Evolutionary conservation across 345 rosid species (phyloP).

Genomic region (Kernera saxatilis): DNA sequence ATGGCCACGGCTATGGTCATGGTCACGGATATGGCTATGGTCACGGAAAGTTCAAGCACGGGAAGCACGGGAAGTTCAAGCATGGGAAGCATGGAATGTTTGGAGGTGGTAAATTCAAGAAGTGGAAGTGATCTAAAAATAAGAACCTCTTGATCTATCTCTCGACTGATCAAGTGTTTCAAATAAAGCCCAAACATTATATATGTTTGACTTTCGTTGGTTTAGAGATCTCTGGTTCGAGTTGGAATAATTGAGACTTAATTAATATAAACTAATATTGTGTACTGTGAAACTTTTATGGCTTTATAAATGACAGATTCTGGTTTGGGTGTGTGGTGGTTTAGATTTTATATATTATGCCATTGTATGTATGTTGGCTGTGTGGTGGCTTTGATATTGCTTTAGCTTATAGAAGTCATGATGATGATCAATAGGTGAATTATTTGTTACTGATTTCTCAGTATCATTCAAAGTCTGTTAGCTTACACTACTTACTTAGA

Average conservation of each 20-base stretch:
- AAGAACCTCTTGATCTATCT: not conserved
- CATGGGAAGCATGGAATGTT: constrained; percentile 62
- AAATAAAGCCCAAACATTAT: constrained; percentile 13
- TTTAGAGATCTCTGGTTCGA: constrained; percentile 14
- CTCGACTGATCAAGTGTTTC: constrained; percentile 4
- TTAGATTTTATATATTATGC: not conserved
- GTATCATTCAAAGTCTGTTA: not conserved
- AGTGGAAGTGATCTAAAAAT: constrained; percentile 66
- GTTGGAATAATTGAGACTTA: constrained; percentile 7
- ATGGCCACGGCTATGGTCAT: constrained; percentile 27
- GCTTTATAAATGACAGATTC: constrained; percentile 12
- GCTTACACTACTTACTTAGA: too few species aligned
- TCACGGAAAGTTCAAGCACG: constrained; percentile 45
- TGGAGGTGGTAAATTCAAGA: constrained; percentile 62
- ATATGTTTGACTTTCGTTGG: not conserved
- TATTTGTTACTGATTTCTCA: not conserved
- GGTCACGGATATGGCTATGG: constrained; percentile 29
- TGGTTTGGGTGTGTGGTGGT: not conserved
- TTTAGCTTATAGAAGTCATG: not conserved
- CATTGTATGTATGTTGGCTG: not conserved
- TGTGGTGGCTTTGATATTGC: not conserved
- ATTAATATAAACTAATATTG: not conserved
- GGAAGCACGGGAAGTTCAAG: constrained; percentile 30
- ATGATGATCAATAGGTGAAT: not conserved
- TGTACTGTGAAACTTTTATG: constrained; percentile 11